Conservation (phyloP, 78 protist species). For the Dictyostelium purpureum region DNA sequence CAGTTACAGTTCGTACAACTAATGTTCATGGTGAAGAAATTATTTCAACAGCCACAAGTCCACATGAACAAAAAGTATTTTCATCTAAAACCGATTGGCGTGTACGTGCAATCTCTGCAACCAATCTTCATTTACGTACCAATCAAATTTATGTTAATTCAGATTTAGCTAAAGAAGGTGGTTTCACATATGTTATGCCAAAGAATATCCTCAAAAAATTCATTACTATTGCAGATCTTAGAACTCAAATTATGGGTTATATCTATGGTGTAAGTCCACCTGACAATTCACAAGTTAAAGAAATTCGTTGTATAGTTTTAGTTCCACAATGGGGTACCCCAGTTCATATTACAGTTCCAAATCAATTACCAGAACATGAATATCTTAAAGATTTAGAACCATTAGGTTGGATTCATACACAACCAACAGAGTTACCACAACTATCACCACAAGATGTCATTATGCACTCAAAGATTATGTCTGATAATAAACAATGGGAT, state of each 20-base stretch:
- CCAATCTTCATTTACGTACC: constrained; percentile 98
- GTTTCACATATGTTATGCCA: constrained; percentile 98
- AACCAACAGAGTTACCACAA: constrained; percentile 97
- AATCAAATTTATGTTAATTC: constrained; percentile 97
- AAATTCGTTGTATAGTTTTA: constrained; percentile 97
- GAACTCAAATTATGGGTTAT: constrained; percentile 98
- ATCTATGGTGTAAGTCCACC: constrained; percentile 97
- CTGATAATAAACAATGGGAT: constrained; percentile 95
- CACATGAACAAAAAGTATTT: constrained; percentile 94
- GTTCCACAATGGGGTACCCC: constrained; percentile 99
- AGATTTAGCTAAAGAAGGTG: constrained; percentile 96
- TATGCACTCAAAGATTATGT: constrained; percentile 91
- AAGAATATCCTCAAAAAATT: constrained; percentile 98
- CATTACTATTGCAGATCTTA: constrained; percentile 95
- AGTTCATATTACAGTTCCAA: constrained; percentile 94
- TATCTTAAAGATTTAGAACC: constrained; percentile 97
- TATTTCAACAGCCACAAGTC: constrained; percentile 93
- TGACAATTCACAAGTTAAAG: constrained; percentile 98
- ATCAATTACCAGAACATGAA: constrained; percentile 94
- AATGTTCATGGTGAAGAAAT: constrained; percentile 98
- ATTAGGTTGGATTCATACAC: constrained; percentile 99
- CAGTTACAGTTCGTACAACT: constrained; percentile 93
- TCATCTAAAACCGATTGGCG: constrained; percentile 99
- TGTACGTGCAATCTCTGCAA: constrained; percentile 97
- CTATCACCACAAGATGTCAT: constrained; percentile 97